Conservation (phyloP, 306 rosid genomes). For the Malus asiatica region DNA sequence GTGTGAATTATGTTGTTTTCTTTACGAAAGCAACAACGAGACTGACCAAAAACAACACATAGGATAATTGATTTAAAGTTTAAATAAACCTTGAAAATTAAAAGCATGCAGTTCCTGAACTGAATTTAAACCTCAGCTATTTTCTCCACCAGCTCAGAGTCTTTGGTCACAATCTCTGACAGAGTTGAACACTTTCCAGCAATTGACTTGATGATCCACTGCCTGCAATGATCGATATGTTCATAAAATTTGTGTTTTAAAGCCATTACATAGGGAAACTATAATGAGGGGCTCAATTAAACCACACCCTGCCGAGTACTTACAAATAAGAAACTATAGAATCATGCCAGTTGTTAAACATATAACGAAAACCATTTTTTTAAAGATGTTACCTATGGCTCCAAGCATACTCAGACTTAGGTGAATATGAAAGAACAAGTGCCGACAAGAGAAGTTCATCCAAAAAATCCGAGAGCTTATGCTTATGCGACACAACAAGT, state of each 20-base stretch:
- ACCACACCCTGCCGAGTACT: background rate
- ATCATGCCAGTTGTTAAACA: background rate
- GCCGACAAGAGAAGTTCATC: conserved; percentile 67
- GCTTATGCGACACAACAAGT: conserved; percentile 41
- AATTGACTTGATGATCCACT: conserved; percentile 85
- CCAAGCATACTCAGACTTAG: conserved; percentile 92
- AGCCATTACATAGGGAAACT: conserved; percentile 1
- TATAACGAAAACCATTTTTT: background rate
- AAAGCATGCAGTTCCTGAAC: conserved; percentile 33
- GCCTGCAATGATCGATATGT: conserved; percentile 43
- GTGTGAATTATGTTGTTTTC: background rate
- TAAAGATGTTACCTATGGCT: conserved; percentile 49
- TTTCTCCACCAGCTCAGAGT: conserved; percentile 93
- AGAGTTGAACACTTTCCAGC: conserved; percentile 49
- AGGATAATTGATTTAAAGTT: background rate
- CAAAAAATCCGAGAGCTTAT: conserved; percentile 24
- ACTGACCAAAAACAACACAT: background rate
- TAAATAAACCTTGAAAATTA: conserved; percentile 29
- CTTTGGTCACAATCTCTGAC: conserved; percentile 64
- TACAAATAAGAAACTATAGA: background rate
- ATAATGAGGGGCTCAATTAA: background rate
- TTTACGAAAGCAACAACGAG: background rate
- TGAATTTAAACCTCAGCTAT: conserved; percentile 77
- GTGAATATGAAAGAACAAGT: conserved; percentile 71
- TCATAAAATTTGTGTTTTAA: conserved; percentile 20